phyloP scores from a whole-genome alignment of 1,139 yeast species.

The Candida buenavistaensis region DNA sequence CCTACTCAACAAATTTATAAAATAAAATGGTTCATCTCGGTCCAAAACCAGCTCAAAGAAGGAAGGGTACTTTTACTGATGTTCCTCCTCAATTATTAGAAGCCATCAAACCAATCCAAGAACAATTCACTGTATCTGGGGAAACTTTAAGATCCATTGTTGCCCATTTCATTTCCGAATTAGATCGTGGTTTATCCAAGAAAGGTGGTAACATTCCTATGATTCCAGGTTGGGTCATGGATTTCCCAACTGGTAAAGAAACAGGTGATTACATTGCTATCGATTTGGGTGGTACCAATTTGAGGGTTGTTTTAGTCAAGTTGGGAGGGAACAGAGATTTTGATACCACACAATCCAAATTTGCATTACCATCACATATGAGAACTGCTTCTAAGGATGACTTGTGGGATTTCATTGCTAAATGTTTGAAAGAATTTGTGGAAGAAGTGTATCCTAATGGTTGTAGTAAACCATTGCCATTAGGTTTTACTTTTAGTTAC shows the following conservation, averaged over 20 bases:
- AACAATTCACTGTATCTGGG: conserved; percentile 61
- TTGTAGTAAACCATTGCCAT: conserved; percentile 53
- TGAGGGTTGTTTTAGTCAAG: conserved; percentile 83
- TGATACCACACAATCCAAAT: conserved; percentile 82
- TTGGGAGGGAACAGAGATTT: conserved; percentile 78
- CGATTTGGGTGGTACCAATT: conserved; percentile 94
- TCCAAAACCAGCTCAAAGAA: conserved; percentile 79
- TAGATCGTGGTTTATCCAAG: conserved; percentile 75
- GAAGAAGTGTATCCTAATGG: conserved; percentile 68
- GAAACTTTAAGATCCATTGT: conserved; percentile 65
- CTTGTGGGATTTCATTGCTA: conserved; percentile 85
- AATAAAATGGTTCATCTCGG: conserved; percentile 74
- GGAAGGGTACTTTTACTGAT: conserved; percentile 79
- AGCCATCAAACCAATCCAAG: conserved; percentile 60
- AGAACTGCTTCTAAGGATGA: conserved; percentile 79
- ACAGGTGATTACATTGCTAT: conserved; percentile 87
- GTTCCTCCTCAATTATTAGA: conserved; percentile 65
- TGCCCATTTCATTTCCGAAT: conserved; percentile 61
- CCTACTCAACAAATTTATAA: background rate
- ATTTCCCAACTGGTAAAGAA: conserved; percentile 89
- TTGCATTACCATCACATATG: conserved; percentile 67
- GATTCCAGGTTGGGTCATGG: conserved; percentile 97
- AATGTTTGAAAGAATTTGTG: conserved; percentile 64
- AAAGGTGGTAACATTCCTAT: conserved; percentile 87
- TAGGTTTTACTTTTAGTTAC: conserved; percentile 95